phyloP scores from a whole-genome alignment of 1,284 basidiomycete genomes.

The Pascua guehoae region DNA sequence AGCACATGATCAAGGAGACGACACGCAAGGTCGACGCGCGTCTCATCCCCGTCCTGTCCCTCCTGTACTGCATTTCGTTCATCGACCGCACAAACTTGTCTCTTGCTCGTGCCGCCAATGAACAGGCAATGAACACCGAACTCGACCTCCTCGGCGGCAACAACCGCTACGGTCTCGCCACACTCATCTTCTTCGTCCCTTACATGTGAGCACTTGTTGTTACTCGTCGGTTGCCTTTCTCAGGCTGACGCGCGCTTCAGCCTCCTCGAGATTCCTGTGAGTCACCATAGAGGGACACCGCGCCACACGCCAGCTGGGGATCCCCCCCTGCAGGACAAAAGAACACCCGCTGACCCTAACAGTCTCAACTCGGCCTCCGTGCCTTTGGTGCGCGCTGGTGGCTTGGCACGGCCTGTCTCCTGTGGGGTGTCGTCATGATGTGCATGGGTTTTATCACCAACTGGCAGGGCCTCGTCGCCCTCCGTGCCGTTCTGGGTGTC shows the following conservation, averaged over 20 bases:
- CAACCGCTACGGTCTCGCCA: constrained; percentile 43
- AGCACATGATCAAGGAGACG: neutral
- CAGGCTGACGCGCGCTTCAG: constrained; percentile 1
- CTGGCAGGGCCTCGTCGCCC: constrained; percentile 44
- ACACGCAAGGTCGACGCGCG: constrained; percentile 15
- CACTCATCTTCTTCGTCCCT: constrained; percentile 44
- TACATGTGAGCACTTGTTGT: constrained; percentile 29
- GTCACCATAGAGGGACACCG: neutral
- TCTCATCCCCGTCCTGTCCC: constrained; percentile 16
- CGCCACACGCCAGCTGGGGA: neutral
- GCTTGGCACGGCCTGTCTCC: constrained; percentile 15
- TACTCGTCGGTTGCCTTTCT: constrained; percentile 28
- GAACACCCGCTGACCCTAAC: neutral
- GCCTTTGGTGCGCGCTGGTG: constrained; percentile 16
- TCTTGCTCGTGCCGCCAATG: constrained; percentile 29
- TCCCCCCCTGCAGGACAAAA: no score
- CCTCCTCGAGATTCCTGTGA: neutral
- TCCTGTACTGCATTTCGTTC: constrained; percentile 17
- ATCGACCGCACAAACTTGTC: constrained; percentile 40
- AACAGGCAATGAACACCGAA: constrained; percentile 21
- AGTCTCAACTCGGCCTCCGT: constrained; percentile 24
- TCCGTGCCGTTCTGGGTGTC: constrained; percentile 48
- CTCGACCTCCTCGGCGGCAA: constrained; percentile 23
- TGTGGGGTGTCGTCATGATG: constrained; percentile 49
- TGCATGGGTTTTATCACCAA: constrained; percentile 41